Conservation (phyloP, 345 rosid species). For the Citrus sp. region DNA sequence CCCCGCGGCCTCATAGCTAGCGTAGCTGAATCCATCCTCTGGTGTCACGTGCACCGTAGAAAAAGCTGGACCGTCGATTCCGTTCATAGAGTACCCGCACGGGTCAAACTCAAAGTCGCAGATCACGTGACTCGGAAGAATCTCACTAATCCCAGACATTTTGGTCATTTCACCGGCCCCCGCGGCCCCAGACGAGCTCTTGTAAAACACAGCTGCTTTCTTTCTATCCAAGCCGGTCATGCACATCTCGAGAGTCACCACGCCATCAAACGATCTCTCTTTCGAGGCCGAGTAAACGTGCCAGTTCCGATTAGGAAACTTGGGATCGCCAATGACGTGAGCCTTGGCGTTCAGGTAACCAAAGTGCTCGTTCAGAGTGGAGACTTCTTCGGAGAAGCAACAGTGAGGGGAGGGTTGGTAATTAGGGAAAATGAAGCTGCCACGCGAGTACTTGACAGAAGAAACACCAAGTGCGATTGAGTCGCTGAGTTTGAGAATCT, state of each 20-base stretch:
- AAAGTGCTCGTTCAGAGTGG: slow-evolving; percentile 47
- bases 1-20: slow-evolving; percentile 73
- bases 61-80: slow-evolving; percentile 42
- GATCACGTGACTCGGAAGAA: slow-evolving; percentile 58
- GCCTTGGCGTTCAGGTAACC: slow-evolving; percentile 37
- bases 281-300: slow-evolving; percentile 55
- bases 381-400: slow-evolving; percentile 62
- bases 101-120: slow-evolving; percentile 78
- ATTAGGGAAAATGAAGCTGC: slow-evolving; percentile 76
- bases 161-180: slow-evolving; percentile 53
- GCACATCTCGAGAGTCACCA: slow-evolving; percentile 66
- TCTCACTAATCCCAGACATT: slow-evolving; percentile 50
- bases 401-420: slow-evolving; percentile 76
- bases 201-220: slow-evolving; percentile 55
- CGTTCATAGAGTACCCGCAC: slow-evolving; percentile 83
- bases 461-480: slow-evolving; percentile 43
- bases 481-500: slow-evolving; percentile 39
- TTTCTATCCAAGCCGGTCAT: slow-evolving; percentile 65
- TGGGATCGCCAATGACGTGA: slow-evolving; percentile 43
- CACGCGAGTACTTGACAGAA: slow-evolving; percentile 64
- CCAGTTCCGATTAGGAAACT: slow-evolving; percentile 43
- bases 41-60: slow-evolving; percentile 89
- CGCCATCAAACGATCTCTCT: slow-evolving; percentile 1
- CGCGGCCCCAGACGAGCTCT: slow-evolving; percentile 29
- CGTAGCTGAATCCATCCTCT: slow-evolving; percentile 77